Percentiles rank a stretch among this genome's conserved stretches.
Conservation (phyloP, 768 basidiomycete genomes). For the Kwoniella pini region DNA sequence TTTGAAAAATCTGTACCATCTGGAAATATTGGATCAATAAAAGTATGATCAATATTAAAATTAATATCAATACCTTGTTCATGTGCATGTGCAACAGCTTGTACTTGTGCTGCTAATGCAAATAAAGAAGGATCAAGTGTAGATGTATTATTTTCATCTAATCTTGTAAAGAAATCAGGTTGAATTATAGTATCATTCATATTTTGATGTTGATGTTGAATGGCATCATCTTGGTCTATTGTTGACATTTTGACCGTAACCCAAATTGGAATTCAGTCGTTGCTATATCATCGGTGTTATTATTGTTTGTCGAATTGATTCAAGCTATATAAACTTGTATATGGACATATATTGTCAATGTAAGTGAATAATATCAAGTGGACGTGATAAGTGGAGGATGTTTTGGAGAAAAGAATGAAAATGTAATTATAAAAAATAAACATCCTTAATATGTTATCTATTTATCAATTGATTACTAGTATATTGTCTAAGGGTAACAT, state of each 20-base stretch:
- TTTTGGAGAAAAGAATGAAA: constrained; percentile 15
- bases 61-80: constrained; percentile 21
- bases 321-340: neutral
- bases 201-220: neutral
- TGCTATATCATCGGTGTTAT: neutral
- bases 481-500: neutral
- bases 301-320: neutral
- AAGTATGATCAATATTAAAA: constrained; percentile 13
- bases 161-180: neutral
- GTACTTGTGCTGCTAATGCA: constrained; percentile 15
- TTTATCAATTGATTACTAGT: neutral
- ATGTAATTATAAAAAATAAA: neutral
- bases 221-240: neutral
- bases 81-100: constrained; percentile 16
- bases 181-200: neutral
- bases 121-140: constrained; percentile 11
- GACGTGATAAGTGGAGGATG: constrained; percentile 20
- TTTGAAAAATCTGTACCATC: neutral
- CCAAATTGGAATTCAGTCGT: neutral
- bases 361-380: constrained; percentile 6
- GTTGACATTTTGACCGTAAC: neutral
- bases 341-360: neutral
- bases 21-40: constrained; percentile 2
- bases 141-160: neutral
- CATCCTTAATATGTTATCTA: neutral